Conservation (phyloP, 2,329 filamentous ascomycete genomes). For the Clarireedia hainanense region DNA sequence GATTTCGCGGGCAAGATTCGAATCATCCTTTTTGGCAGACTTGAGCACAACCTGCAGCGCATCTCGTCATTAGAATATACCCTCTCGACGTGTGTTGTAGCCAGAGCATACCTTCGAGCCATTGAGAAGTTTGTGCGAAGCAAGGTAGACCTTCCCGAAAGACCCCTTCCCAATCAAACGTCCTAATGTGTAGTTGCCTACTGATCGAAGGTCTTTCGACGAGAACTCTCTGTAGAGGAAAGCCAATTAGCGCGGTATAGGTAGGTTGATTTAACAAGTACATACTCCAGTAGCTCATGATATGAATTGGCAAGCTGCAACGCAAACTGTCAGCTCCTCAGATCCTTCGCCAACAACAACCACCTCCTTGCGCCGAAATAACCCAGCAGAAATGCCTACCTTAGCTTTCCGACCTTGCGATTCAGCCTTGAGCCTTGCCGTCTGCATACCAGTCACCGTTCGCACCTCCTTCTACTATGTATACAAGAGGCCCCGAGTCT, state of each 20-base stretch:
- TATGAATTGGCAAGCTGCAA: conserved; percentile 89
- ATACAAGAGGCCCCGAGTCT: conserved; percentile 17
- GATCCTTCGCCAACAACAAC: conserved; percentile 22
- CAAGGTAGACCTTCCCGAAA: conserved; percentile 97
- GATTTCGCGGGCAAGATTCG: conserved; percentile 93
- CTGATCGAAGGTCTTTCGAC: conserved; percentile 79
- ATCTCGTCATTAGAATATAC: conserved; percentile 1
- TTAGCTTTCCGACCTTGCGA: conserved; percentile 55
- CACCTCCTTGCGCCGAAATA: conserved; percentile 8
- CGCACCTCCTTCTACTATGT: conserved; percentile 25
- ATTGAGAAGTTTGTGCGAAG: conserved; percentile 94
- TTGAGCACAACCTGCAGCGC: conserved; percentile 81
- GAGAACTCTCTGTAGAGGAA: conserved; percentile 70
- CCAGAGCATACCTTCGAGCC: conserved; percentile 70
- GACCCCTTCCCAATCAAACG: conserved; percentile 93
- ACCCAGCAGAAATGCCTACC: conserved; percentile 29
- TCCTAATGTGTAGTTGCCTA: conserved; percentile 91
- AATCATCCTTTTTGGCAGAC: conserved; percentile 90
- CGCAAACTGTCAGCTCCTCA: conserved; percentile 3
- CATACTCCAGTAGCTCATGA: conserved; percentile 89
- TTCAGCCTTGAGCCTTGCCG: conserved; percentile 49
- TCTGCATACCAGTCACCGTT: conserved; percentile 34
- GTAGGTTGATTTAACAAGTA: conserved; percentile 13
- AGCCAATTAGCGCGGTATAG: conserved; percentile 19
- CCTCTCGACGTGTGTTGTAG: conserved; percentile 9